These are phyloP conservation scores for Penicillium nucicola DNA, from an alignment of 495 filamentous ascomycete genomes.

Conservation along the genomic window DNA sequence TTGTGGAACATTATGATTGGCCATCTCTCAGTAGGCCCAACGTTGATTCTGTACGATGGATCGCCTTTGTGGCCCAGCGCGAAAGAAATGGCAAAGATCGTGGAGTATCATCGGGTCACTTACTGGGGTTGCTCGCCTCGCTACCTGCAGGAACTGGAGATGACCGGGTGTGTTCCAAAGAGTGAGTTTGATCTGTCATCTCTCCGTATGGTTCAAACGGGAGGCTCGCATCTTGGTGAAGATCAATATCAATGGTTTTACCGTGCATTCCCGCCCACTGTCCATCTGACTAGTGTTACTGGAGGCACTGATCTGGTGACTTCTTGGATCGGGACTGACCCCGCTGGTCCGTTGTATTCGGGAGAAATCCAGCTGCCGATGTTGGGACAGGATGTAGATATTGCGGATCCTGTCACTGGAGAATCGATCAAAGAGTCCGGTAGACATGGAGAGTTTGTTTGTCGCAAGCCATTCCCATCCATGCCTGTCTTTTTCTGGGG, in stretches of 20 bases:
- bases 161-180: constrained; percentile 51
- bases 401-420: constrained; percentile 59
- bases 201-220: constrained; percentile 51
- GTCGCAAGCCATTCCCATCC: constrained; percentile 63
- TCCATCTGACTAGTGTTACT: constrained; percentile 67
- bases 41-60: constrained; percentile 67
- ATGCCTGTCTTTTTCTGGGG: constrained; percentile 70
- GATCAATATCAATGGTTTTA: constrained; percentile 76
- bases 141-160: constrained; percentile 66
- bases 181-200: constrained; percentile 55
- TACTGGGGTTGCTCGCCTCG: constrained; percentile 65
- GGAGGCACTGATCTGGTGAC: constrained; percentile 70
- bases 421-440: constrained; percentile 37
- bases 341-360: constrained; percentile 61
- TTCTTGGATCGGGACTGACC: constrained; percentile 65
- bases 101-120: constrained; percentile 48
- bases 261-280: constrained; percentile 60
- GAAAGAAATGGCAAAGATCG: constrained; percentile 11
- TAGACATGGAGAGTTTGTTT: constrained; percentile 61
- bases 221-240: constrained; percentile 68
- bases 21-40: constrained; percentile 60
- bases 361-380: constrained; percentile 62
- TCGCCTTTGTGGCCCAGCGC: constrained; percentile 63
- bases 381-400: constrained; percentile 58
- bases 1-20: constrained; percentile 66